Conservation (phyloP, 1,284 basidiomycete genomes). For the Erythrobasidium hasegawianum region DNA sequence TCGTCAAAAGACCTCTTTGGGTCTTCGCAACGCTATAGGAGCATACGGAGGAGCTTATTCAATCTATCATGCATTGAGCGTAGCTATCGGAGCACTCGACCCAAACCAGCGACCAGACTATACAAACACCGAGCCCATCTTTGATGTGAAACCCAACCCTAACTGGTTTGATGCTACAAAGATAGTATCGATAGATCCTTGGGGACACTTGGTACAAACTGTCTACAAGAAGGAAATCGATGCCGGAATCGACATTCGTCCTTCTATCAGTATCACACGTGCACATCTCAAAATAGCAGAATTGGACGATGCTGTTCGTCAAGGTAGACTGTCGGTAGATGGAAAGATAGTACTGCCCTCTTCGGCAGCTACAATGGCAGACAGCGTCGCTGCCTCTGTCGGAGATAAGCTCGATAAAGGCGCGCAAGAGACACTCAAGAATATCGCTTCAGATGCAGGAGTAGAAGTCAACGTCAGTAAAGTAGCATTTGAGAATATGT, state of each 20-base stretch:
- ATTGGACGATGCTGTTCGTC: slow-evolving; percentile 70
- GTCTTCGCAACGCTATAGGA: slow-evolving; percentile 86
- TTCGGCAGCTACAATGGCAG: slow-evolving; percentile 38
- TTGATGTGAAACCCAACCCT: slow-evolving; percentile 73
- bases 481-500: slow-evolving; percentile 85
- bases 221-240: slow-evolving; percentile 59
- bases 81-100: slow-evolving; percentile 82
- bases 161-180: slow-evolving; percentile 74
- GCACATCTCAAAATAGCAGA: slow-evolving; percentile 82
- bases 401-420: slow-evolving; percentile 14
- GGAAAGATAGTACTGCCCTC: slow-evolving; percentile 68
- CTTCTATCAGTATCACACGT: slow-evolving; percentile 84
- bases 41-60: slow-evolving; percentile 92
- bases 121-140: slow-evolving; percentile 80
- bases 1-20: slow-evolving; percentile 76
- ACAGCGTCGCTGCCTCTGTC: not conserved
- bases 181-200: slow-evolving; percentile 93
- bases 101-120: slow-evolving; percentile 64
- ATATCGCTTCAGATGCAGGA: slow-evolving; percentile 67
- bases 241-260: slow-evolving; percentile 66
- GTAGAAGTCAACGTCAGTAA: slow-evolving; percentile 46
- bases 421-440: slow-evolving; percentile 43
- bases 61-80: slow-evolving; percentile 82
- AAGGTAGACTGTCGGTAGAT: slow-evolving; percentile 72
- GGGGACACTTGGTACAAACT: slow-evolving; percentile 82